Percentiles rank a stretch among this genome's conserved stretches.
Evolutionary conservation across 1,284 basidiomycete species (phyloP).

Genomic region (Rhodofomes roseus): DNA sequence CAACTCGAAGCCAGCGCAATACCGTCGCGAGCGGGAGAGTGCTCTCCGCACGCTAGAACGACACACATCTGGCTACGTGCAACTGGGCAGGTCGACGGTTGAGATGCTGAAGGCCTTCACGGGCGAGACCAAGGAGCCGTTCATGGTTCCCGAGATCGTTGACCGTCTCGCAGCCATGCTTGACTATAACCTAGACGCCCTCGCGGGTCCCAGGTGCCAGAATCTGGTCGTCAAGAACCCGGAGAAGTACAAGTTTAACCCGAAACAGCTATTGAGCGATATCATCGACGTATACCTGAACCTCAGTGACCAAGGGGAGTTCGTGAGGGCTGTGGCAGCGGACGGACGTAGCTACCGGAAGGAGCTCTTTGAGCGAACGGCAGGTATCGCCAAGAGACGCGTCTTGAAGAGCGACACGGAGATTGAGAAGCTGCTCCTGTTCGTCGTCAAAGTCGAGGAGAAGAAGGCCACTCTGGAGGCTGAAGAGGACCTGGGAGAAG

Average conservation of each 20-base stretch:
- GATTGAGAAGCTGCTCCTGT: conserved; percentile 66
- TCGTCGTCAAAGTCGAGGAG: conserved; percentile 85
- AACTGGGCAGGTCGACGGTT: conserved; percentile 85
- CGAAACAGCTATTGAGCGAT: conserved; percentile 80
- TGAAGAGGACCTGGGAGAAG: conserved; percentile 91
- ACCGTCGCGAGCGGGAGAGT: conserved; percentile 84
- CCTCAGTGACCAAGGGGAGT: conserved; percentile 76
- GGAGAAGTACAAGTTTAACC: conserved; percentile 89
- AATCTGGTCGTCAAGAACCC: conserved; percentile 86
- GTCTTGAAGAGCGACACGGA: conserved; percentile 81
- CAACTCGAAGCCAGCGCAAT: conserved; percentile 60
- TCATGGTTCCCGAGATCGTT: conserved; percentile 96
- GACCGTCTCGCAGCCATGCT: conserved; percentile 95
- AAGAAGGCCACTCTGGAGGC: conserved; percentile 74
- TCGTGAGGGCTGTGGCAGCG: conserved; percentile 86
- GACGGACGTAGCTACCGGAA: conserved; percentile 92
- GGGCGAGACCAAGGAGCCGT: conserved; percentile 86
- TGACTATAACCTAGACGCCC: conserved; percentile 89
- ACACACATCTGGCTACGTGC: conserved; percentile 82
- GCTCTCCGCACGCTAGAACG: conserved; percentile 78
- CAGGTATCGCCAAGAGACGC: conserved; percentile 62
- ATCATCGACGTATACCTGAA: conserved; percentile 93
- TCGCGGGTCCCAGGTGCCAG: conserved; percentile 84
- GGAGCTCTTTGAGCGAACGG: conserved; percentile 82
- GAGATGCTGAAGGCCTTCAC: conserved; percentile 91